Evolutionary conservation across 2,329 filamentous ascomycete species (phyloP).

Genomic region (Macrophomina pseudophaseolina): DNA sequence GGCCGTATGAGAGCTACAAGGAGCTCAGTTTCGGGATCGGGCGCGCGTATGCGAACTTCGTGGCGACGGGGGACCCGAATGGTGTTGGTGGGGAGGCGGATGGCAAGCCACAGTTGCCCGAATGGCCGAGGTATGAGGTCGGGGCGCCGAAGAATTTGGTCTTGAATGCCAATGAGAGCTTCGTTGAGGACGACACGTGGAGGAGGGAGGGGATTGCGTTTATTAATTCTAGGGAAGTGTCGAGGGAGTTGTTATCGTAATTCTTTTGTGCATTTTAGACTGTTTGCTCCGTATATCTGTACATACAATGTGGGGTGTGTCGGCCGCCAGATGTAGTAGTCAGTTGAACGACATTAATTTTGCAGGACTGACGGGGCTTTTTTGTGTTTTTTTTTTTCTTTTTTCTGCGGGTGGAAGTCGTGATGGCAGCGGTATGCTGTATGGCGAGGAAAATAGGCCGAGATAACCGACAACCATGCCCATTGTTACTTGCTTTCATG

Average conservation of each 20-base stretch:
- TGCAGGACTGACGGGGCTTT: too few relatives aligned
- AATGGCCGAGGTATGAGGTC: conserved; percentile 48
- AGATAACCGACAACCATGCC: too few relatives aligned
- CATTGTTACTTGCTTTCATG: too few relatives aligned
- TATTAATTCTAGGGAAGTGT: conserved; percentile 35
- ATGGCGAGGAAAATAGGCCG: too few relatives aligned
- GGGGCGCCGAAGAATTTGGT: conserved; percentile 44
- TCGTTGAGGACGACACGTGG: conserved; percentile 45
- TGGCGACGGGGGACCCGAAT: conserved; percentile 48
- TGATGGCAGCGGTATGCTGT: too few relatives aligned
- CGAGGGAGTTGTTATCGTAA: conserved; percentile 23
- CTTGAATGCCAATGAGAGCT: conserved; percentile 42
- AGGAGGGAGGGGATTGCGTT: conserved; percentile 44
- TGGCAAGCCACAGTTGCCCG: conserved; percentile 29
- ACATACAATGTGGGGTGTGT: too few relatives aligned
- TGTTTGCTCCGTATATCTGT: too few relatives aligned
- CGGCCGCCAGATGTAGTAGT: too few relatives aligned
- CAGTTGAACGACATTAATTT: too few relatives aligned
- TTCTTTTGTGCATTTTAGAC: too few relatives aligned
- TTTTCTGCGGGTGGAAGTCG: too few relatives aligned
- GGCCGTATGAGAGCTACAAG: conserved; percentile 36
- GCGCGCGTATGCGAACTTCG: conserved; percentile 48
- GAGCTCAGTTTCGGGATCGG: conserved; percentile 47
- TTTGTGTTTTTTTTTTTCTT: too few relatives aligned
- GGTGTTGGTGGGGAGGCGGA: conserved; percentile 26